phyloP scores from a whole-genome alignment of 495 filamentous ascomycete genomes.

The Podospora anserina region DNA sequence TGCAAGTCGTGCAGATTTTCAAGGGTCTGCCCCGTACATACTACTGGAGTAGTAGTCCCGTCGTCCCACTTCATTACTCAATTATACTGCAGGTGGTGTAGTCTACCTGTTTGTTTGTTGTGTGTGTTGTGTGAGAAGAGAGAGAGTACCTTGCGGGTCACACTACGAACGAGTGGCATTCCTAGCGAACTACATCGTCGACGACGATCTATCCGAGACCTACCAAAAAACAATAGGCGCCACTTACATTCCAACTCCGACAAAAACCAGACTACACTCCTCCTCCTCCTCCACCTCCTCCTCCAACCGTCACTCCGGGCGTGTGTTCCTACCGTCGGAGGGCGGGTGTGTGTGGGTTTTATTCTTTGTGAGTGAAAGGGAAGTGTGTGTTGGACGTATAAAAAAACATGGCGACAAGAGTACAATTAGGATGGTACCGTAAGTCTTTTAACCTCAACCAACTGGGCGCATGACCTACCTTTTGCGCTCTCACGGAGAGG shows the following conservation, averaged over 20 bases:
- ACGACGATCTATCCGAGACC: not conserved
- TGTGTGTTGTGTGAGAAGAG: not conserved
- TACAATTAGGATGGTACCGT: conserved; percentile 49
- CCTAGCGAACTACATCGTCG: no score
- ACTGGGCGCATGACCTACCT: not conserved
- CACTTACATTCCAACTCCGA: not conserved
- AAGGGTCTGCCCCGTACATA: no score
- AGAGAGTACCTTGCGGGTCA: not conserved
- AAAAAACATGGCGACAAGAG: conserved; percentile 27
- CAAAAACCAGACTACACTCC: not conserved
- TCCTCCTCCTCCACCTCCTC: no score
- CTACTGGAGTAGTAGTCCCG: no score
- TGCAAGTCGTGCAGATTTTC: no score
- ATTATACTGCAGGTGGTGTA: no score
- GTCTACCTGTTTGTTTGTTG: not conserved
- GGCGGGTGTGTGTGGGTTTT: not conserved
- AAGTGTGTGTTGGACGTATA: not conserved
- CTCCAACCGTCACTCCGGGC: not conserved
- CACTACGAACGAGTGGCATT: not conserved
- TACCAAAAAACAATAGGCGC: not conserved
- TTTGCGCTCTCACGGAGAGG: not conserved
- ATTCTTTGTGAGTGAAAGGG: not conserved
- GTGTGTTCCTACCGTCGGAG: not conserved
- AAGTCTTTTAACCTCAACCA: conserved; percentile 15
- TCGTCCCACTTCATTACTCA: no score